Base-by-base conservation (phyloP, 2,329 filamentous ascomycete species). In the Delphinella strobiligena region DNA sequence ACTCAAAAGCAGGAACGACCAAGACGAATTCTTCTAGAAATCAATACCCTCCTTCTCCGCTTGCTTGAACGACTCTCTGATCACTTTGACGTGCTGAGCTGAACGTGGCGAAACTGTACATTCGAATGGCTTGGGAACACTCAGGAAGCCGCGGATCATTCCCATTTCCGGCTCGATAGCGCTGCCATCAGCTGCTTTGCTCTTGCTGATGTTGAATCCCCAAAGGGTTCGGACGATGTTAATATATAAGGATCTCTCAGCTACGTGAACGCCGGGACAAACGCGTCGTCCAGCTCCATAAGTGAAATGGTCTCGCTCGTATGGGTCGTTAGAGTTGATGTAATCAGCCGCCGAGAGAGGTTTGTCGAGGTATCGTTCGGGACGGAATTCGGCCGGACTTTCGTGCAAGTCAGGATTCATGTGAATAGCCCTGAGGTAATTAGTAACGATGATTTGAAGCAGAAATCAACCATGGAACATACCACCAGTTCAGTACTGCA, bases 181-280 rank as follows among this genome's bases (percentile, higher is more conserved):
- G 19, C 45, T 47, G 1, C 55, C 55, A 39, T 54, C 47, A 19
- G 45, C 39, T 4, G 42, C 46, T 45, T 56, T 55, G 2, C 15
- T 19, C n/a, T n/a, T n/a, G n/a, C n/a, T n/a, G 16, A 61, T 46
- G 29, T 53, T 47, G 42, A 60, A 61, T 0, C 51, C 56, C 58
- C 58, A 60, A 5, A 61, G 38, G 5, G 58, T 53, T 4, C 56
- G 50, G 4, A 54, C 44, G 9, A 60, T 54, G 29, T 57, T 57
- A 42, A 60, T 56, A 34, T 53, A 59, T 4, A 60, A 47, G 2
- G 56, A 59, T 19, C 56, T 54, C 27, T 60, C 58, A 1, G 58
- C 58, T 8, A 61, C 53, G 42, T 60, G 57, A 3, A 58, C 48
- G 9, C 58, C 58, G 8, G 56, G 56, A 44, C 58, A 61, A 2